A percentile compares a stretch with the other conserved stretches of the same genome.
phyloP scores from a whole-genome alignment of 805 yeast species.

The Lipomyces anomalus region DNA sequence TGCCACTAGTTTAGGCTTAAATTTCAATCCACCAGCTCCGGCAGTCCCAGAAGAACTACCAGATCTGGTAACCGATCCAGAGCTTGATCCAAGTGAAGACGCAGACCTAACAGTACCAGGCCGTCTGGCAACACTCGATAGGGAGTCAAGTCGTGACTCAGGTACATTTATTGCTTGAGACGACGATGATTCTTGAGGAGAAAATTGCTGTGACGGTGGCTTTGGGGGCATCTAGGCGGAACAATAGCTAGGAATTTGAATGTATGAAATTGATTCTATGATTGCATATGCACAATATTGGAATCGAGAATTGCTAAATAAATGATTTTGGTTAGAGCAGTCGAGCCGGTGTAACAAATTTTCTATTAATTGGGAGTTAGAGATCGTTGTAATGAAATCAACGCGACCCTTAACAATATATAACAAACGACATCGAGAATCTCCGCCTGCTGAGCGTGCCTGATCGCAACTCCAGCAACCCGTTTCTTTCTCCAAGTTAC shows the following conservation, averaged over 20 bases:
- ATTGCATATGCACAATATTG: not conserved
- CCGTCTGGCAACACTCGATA: slow-evolving; percentile 1
- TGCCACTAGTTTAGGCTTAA: slow-evolving; percentile 77
- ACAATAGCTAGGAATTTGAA: not conserved
- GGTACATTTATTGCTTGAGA: not conserved
- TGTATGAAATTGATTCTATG: not conserved
- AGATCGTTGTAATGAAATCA: too few species aligned
- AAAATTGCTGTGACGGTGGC: not conserved
- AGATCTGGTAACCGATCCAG: not conserved
- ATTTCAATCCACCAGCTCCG: slow-evolving; percentile 38
- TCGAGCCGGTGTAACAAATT: too few species aligned
- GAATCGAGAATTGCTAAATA: not conserved
- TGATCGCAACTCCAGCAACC: too few species aligned
- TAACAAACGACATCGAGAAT: too few species aligned
- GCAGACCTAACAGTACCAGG: not conserved
- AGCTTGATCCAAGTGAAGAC: not conserved
- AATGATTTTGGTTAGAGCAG: too few species aligned
- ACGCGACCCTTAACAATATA: too few species aligned
- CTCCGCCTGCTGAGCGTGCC: too few species aligned
- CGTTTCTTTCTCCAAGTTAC: too few species aligned
- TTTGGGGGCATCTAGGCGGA: not conserved
- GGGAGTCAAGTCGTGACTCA: slow-evolving; percentile 7
- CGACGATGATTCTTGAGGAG: not conserved
- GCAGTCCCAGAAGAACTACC: slow-evolving; percentile 4
- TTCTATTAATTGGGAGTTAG: too few species aligned